phyloP scores from a whole-genome alignment of 345 rosid species.

The Populus simonii region DNA sequence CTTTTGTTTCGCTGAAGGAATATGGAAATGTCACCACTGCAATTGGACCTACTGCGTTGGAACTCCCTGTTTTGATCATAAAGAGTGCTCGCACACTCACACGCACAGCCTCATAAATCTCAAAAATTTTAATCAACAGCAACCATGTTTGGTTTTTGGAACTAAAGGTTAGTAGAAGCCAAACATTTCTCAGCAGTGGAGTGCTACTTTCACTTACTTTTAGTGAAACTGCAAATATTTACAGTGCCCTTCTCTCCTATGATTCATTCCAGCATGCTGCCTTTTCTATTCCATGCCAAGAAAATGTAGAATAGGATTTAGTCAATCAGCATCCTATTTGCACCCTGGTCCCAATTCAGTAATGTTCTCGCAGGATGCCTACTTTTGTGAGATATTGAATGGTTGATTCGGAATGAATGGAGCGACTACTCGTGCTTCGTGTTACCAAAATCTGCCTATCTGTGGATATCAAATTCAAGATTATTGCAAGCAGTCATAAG shows the following conservation, averaged over 20 bases:
- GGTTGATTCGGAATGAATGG: background rate
- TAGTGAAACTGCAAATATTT: background rate
- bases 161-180: slow-evolving; percentile 25
- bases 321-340: background rate
- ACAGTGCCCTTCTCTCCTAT: background rate
- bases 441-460: background rate
- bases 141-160: slow-evolving; percentile 12
- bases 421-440: background rate
- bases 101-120: slow-evolving; percentile 6
- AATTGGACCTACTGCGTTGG: slow-evolving; percentile 34
- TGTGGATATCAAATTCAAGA: background rate
- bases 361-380: background rate
- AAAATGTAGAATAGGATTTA: background rate
- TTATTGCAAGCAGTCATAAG: background rate
- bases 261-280: background rate
- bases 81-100: slow-evolving; percentile 5
- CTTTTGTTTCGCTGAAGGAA: slow-evolving; percentile 35
- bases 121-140: slow-evolving; percentile 12
- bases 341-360: background rate
- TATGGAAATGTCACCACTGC: slow-evolving; percentile 53
- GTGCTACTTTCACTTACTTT: background rate
- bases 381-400: background rate
- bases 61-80: slow-evolving; percentile 20
- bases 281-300: background rate
- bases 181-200: background rate